Conservation (phyloP, 345 rosid genomes). For the Camelina hispida region DNA sequence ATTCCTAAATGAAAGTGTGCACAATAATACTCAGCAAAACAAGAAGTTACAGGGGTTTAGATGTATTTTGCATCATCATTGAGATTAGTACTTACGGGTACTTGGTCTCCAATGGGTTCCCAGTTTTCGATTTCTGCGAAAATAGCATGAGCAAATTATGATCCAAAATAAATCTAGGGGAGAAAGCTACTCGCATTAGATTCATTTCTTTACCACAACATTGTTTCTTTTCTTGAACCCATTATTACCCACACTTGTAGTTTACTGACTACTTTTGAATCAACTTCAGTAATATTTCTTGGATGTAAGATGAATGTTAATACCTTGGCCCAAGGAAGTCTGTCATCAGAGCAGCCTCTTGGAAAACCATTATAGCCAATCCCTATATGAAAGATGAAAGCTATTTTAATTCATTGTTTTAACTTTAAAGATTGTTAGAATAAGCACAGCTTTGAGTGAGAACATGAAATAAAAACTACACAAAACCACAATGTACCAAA, state of each 20-base stretch:
- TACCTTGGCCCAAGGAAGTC: conserved; percentile 99
- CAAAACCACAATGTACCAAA: background rate
- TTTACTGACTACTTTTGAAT: conserved; percentile 13
- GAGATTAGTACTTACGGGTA: conserved; percentile 67
- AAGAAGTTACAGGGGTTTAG: conserved; percentile 2
- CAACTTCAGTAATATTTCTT: background rate
- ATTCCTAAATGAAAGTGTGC: background rate
- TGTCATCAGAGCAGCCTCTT: conserved; percentile 97
- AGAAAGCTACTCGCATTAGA: conserved; percentile 3
- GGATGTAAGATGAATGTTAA: background rate
- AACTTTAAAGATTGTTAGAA: background rate
- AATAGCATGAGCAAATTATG: background rate
- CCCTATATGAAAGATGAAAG: conserved; percentile 49
- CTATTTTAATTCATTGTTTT: background rate
- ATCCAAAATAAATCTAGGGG: conserved; percentile 8
- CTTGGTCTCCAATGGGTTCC: conserved; percentile 85
- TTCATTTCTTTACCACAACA: background rate
- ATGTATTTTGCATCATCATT: conserved; percentile 5
- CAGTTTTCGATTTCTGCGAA: conserved; percentile 76
- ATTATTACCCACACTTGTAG: background rate
- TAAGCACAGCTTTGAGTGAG: background rate
- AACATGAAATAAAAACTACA: background rate
- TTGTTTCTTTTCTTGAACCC: background rate
- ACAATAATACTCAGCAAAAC: conserved; percentile 1
- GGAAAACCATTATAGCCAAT: conserved; percentile 99